Conservation (phyloP, 495 filamentous ascomycete genomes). For the Tuber microsphaerosporum region DNA sequence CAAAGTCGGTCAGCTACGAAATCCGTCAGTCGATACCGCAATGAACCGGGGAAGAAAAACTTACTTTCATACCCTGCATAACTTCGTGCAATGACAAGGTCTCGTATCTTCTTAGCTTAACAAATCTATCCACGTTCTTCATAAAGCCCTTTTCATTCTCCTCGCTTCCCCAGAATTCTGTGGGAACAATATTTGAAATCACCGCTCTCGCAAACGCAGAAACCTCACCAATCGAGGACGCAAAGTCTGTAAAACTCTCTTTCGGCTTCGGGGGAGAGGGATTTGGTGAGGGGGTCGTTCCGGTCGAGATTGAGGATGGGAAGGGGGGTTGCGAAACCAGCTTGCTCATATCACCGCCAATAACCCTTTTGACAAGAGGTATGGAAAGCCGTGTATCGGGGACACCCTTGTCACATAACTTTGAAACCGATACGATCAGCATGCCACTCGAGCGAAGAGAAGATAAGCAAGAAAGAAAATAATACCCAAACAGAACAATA, state of each 20-base stretch:
- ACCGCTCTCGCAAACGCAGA: constrained; percentile 84
- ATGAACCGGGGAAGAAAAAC: constrained; percentile 1
- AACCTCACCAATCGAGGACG: constrained; percentile 61
- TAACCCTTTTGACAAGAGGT: background rate
- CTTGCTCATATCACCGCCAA: background rate
- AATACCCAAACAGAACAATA: constrained; percentile 58
- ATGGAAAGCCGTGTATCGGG: constrained; percentile 22
- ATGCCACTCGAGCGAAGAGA: constrained; percentile 8
- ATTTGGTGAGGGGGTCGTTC: background rate
- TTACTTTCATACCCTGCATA: constrained; percentile 67
- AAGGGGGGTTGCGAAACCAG: constrained; percentile 5
- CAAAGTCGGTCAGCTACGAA: constrained; percentile 54
- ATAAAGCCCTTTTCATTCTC: constrained; percentile 58
- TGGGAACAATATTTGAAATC: constrained; percentile 65
- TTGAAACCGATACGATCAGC: constrained; percentile 14
- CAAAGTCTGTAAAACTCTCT: constrained; percentile 57
- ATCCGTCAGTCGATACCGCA: background rate
- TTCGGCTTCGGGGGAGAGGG: constrained; percentile 7
- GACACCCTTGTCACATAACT: constrained; percentile 34
- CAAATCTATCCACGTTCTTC: constrained; percentile 64
- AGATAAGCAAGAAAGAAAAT: background rate
- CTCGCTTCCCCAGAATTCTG: constrained; percentile 57
- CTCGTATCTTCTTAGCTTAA: constrained; percentile 72
- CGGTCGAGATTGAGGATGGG: background rate
- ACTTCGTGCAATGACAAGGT: constrained; percentile 71